Evolutionary conservation across 495 filamentous ascomycete genomes (phyloP).

Genomic region (Zalerion maritima): DNA sequence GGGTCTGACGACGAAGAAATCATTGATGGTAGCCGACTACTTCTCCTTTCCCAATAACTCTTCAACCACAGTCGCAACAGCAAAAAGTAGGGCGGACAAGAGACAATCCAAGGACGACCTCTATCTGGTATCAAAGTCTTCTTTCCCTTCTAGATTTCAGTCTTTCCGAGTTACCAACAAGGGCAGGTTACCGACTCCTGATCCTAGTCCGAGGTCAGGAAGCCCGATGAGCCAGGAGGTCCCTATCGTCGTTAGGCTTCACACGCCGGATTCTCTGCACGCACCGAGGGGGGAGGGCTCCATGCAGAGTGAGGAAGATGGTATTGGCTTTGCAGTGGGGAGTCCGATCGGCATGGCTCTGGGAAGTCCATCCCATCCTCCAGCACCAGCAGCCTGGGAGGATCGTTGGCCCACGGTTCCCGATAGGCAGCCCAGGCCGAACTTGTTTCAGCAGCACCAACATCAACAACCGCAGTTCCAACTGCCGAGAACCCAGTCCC

Average conservation of each 20-base stretch:
- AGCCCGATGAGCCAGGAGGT: conserved; percentile 10
- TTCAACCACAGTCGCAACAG: no score
- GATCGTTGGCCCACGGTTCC: conserved; percentile 6
- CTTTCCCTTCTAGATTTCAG: conserved; percentile 12
- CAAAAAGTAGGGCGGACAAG: no score
- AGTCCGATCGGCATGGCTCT: conserved; percentile 41
- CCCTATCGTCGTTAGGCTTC: conserved; percentile 14
- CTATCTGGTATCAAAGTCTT: conserved; percentile 18
- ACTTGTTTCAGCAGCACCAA: conserved; percentile 12
- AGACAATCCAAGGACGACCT: conserved; percentile 35
- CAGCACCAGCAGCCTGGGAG: conserved; percentile 7
- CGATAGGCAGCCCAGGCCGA: conserved; percentile 4
- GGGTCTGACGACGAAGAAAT: no score
- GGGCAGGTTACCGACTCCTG: conserved; percentile 28
- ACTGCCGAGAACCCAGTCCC: conserved; percentile 7
- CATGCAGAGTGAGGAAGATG: no score
- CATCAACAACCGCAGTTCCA: conserved; percentile 1
- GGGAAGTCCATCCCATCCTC: conserved; percentile 32
- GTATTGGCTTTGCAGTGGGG: conserved; percentile 11
- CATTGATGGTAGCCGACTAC: no score
- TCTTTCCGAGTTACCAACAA: conserved; percentile 17
- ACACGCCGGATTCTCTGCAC: conserved; percentile 26
- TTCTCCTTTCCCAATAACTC: no score
- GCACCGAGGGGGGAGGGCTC: conserved; percentile 17
- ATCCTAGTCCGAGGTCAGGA: conserved; percentile 19